Conservation (phyloP, 768 basidiomycete genomes). For the Mycena galopus region DNA sequence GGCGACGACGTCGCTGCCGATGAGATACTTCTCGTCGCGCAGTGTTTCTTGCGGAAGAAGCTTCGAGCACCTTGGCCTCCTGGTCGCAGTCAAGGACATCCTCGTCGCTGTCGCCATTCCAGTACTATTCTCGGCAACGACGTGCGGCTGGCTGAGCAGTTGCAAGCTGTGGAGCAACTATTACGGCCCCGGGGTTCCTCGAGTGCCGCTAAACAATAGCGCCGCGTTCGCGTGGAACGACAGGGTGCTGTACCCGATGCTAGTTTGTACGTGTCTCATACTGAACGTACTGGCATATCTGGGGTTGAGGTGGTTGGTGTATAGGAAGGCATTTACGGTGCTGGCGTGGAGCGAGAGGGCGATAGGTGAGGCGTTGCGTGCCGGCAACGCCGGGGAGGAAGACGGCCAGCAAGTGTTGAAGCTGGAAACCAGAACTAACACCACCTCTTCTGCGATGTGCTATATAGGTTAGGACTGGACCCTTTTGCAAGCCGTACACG, state of each 20-base stretch:
- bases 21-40: background rate
- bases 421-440: background rate
- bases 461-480: too few species aligned
- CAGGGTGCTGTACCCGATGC: background rate
- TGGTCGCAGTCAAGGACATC: constrained; percentile 1
- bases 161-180: constrained; percentile 11
- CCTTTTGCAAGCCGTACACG: too few species aligned
- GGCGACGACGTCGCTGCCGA: background rate
- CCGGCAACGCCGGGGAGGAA: background rate
- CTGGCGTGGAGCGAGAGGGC: constrained; percentile 8
- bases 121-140: constrained; percentile 6
- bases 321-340: constrained; percentile 5
- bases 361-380: background rate
- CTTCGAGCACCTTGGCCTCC: background rate
- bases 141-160: constrained; percentile 20
- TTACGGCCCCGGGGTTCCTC: background rate
- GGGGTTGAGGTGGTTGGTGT: constrained; percentile 13
- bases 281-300: constrained; percentile 6
- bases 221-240: constrained; percentile 14
- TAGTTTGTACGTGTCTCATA: background rate
- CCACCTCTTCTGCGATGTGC: background rate
- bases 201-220: constrained; percentile 10
- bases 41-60: background rate
- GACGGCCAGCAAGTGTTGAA: background rate
- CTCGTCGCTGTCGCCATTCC: constrained; percentile 1